Conservation (phyloP, 495 filamentous ascomycete genomes). For the Podospora didyma region DNA sequence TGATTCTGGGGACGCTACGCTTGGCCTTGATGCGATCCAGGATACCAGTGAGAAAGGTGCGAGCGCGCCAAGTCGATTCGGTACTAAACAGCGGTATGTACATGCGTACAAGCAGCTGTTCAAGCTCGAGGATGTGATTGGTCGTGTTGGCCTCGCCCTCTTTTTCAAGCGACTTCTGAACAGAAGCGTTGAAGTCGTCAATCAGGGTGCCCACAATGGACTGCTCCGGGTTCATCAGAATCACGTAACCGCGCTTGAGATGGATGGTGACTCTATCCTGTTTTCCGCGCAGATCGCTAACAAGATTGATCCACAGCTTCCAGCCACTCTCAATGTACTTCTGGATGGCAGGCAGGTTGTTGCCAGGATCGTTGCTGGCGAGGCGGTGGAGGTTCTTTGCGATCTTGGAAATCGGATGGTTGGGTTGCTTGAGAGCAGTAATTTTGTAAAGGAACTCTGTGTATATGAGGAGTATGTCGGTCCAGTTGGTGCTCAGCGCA, state of each 20-base stretch:
- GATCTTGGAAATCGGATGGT: constrained; percentile 20
- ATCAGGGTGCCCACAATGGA: constrained; percentile 13
- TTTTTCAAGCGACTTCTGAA: background rate
- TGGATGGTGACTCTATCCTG: constrained; percentile 29
- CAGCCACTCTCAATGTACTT: constrained; percentile 17
- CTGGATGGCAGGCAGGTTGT: background rate
- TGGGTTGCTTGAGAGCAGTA: constrained; percentile 16
- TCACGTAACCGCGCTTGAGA: constrained; percentile 28
- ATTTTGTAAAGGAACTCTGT: constrained; percentile 17
- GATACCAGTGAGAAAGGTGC: constrained; percentile 11
- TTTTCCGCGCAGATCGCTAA: constrained; percentile 8
- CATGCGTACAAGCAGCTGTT: constrained; percentile 23
- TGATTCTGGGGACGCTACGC: background rate
- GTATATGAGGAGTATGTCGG: constrained; percentile 25
- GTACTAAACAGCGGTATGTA: constrained; percentile 26
- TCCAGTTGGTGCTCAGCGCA: constrained; percentile 12
- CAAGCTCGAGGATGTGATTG: constrained; percentile 19
- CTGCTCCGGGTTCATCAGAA: constrained; percentile 16
- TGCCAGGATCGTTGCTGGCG: background rate
- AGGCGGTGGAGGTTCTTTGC: constrained; percentile 6
- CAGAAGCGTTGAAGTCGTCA: constrained; percentile 5
- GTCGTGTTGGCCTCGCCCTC: constrained; percentile 20
- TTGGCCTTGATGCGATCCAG: constrained; percentile 9
- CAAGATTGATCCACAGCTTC: constrained; percentile 24
- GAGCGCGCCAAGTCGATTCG: constrained; percentile 6